Evolutionary conservation across 225 moss, liverwort and hornwort species (phyloP).

Genomic region (Polytrichum commune): DNA sequence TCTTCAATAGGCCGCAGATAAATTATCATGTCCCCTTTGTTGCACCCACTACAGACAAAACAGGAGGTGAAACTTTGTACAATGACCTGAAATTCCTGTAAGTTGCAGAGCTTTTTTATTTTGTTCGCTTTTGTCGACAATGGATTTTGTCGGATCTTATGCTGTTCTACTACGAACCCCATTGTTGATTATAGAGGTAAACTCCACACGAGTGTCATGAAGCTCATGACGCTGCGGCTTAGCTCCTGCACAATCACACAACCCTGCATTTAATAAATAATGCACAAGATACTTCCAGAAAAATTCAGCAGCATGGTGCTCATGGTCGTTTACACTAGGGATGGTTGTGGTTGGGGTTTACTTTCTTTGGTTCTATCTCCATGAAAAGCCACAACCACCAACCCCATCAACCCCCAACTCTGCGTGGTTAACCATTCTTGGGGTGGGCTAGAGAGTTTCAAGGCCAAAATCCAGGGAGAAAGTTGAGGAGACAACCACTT

Average conservation of each 20-base stretch:
- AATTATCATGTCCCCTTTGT: slow-evolving; percentile 14
- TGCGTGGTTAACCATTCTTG: too few relatives aligned
- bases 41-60: slow-evolving; percentile 21
- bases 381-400: not conserved
- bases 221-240: slow-evolving; percentile 23
- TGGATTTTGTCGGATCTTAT: not conserved
- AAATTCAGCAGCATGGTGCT: not conserved
- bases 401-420: too few relatives aligned
- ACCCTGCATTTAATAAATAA: not conserved
- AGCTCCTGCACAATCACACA: slow-evolving; percentile 33
- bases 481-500: too few relatives aligned
- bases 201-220: slow-evolving; percentile 34
- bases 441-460: too few relatives aligned
- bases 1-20: slow-evolving; percentile 17
- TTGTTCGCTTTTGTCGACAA: slow-evolving; percentile 11
- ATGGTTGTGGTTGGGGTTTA: not conserved
- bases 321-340: not conserved
- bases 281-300: not conserved
- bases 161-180: slow-evolving; percentile 9
- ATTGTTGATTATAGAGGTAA: slow-evolving; percentile 11
- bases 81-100: slow-evolving; percentile 5
- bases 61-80: slow-evolving; percentile 36
- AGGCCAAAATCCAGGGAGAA: too few relatives aligned
- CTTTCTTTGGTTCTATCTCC: not conserved
- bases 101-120: slow-evolving; percentile 5